phyloP scores from a whole-genome alignment of 495 filamentous ascomycete genomes.

The Delitschia confertaspora region DNA sequence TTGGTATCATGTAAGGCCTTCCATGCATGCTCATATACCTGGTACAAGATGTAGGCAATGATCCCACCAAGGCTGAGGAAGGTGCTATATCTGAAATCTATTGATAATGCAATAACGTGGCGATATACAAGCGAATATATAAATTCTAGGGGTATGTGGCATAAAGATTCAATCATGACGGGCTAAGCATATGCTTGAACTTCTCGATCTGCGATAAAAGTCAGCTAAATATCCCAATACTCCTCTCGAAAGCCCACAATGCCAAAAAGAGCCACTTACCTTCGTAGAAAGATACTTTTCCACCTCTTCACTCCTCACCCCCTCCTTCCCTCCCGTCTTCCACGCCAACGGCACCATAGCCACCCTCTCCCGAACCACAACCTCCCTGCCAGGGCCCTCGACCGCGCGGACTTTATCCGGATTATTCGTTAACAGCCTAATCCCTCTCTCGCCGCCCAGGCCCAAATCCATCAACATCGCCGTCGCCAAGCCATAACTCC shows the following conservation, averaged over 20 bases:
- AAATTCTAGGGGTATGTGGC: too few species aligned
- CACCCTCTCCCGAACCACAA: slow-evolving; percentile 81
- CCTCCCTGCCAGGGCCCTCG: slow-evolving; percentile 79
- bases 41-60: too few species aligned
- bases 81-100: too few species aligned
- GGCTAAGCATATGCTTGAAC: slow-evolving; percentile 38
- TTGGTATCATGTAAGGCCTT: too few species aligned
- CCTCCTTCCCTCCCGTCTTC: slow-evolving; percentile 69
- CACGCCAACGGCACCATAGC: slow-evolving; percentile 95
- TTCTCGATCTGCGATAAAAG: slow-evolving; percentile 34
- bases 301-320: slow-evolving; percentile 78
- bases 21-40: too few species aligned
- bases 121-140: too few species aligned
- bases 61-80: too few species aligned
- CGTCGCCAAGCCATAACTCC: slow-evolving; percentile 89
- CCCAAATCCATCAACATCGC: slow-evolving; percentile 87
- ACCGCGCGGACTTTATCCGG: slow-evolving; percentile 94
- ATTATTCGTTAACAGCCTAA: slow-evolving; percentile 91
- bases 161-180: slow-evolving; percentile 1
- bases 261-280: slow-evolving; percentile 42
- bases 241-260: background rate
- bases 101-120: too few species aligned
- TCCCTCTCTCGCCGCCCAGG: slow-evolving; percentile 54
- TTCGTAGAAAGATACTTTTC: slow-evolving; percentile 92
- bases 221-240: background rate